Conservation (phyloP, 78 protist species). For the Planoprotostelium fungivorum region DNA sequence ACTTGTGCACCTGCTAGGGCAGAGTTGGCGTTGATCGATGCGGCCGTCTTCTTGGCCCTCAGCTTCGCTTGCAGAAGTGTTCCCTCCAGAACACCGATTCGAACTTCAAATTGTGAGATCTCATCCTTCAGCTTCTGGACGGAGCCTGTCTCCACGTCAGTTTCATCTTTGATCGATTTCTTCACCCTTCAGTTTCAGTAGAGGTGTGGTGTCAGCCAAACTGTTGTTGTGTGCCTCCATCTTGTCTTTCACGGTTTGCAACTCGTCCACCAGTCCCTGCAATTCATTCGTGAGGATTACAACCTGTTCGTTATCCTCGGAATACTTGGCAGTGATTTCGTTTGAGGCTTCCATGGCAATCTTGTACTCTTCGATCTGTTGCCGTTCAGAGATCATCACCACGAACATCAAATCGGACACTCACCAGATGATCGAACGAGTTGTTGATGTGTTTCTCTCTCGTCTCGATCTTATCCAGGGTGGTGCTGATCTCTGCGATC, state of each 20-base stretch:
- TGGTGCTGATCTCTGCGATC: neutral
- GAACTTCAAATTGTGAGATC: neutral
- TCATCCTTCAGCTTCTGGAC: neutral
- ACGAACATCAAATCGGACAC: neutral
- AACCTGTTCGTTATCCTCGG: neutral
- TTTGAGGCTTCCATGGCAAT: neutral
- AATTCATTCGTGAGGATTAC: neutral
- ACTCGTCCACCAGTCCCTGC: neutral
- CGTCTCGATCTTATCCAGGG: neutral
- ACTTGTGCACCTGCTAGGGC: neutral
- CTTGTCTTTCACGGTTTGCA: neutral
- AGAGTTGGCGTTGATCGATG: neutral
- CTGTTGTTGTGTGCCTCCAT: neutral
- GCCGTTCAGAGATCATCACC: neutral
- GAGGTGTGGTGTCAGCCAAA: neutral
- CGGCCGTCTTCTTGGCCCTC: neutral
- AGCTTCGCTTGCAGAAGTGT: neutral
- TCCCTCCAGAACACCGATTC: neutral
- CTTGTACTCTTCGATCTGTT: neutral
- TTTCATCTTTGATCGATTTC: neutral
- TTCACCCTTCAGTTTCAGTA: neutral
- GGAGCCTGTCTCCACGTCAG: neutral
- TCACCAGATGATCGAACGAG: neutral
- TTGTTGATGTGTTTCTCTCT: neutral
- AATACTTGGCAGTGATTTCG: neutral